Percentiles rank a stretch among this genome's conserved stretches.
phyloP scores from a whole-genome alignment of 495 filamentous ascomycete species.

The Parathielavia hyrcaniae region DNA sequence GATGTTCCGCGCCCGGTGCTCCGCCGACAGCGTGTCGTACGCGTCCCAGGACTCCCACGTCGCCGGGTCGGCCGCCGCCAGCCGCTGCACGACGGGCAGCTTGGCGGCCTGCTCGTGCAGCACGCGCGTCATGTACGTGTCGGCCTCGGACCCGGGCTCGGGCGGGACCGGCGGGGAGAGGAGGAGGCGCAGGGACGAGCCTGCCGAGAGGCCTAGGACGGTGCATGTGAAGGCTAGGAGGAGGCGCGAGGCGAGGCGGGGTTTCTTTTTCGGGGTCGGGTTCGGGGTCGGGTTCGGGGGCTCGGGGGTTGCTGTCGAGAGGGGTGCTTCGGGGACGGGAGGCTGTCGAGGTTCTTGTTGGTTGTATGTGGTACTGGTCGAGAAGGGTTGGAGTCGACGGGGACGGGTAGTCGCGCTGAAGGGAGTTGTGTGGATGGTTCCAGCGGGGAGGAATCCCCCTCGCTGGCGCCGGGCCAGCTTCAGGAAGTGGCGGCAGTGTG shows the following conservation, averaged over 20 bases:
- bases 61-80: constrained; percentile 47
- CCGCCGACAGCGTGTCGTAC: constrained; percentile 46
- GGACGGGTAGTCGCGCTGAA: neutral
- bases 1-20: constrained; percentile 35
- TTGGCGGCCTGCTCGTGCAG: constrained; percentile 33
- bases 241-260: constrained; percentile 13
- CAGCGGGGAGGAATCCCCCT: neutral
- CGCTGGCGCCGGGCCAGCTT: constrained; percentile 11
- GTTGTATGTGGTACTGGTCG: neutral
- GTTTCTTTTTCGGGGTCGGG: constrained; percentile 33
- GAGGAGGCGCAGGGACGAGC: constrained; percentile 30
- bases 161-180: constrained; percentile 36
- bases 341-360: constrained; percentile 5
- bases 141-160: constrained; percentile 29
- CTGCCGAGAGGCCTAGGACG: constrained; percentile 33
- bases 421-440: neutral
- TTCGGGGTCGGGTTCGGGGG: neutral
- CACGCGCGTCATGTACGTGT: constrained; percentile 29
- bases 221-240: constrained; percentile 34
- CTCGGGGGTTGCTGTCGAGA: neutral
- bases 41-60: constrained; percentile 50
- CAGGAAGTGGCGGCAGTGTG: constrained; percentile 14
- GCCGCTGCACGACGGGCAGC: constrained; percentile 49
- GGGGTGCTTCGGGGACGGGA: neutral
- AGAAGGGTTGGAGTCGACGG: constrained; percentile 1